These are phyloP conservation scores for Syzygium grande DNA, from an alignment of 345 rosid genomes.

Conservation along the genomic window DNA sequence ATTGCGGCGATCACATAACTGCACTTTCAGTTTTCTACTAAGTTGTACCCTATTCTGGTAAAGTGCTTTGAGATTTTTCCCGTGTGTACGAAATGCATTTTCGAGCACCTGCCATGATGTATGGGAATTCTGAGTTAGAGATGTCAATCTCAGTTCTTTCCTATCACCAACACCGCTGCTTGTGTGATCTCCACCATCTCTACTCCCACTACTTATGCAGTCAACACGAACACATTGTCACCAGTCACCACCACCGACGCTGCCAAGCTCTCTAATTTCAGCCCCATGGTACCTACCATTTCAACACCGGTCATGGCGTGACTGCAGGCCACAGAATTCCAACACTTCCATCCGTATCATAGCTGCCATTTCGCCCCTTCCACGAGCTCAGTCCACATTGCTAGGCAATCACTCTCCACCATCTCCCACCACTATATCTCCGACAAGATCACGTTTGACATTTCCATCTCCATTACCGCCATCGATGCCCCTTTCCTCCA, in stretches of 20 bases:
- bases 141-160: neutral
- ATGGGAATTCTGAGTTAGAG: neutral
- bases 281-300: neutral
- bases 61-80: neutral
- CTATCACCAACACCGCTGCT: neutral
- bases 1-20: neutral
- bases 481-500: neutral
- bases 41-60: neutral
- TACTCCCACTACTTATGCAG: neutral
- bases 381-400: neutral
- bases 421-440: neutral
- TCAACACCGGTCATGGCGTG: neutral
- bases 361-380: neutral
- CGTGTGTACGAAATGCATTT: neutral
- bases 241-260: neutral
- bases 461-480: neutral
- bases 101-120: neutral
- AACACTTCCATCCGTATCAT: neutral
- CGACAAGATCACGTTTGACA: neutral
- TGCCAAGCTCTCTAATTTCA: neutral
- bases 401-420: neutral
- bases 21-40: neutral
- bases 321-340: neutral
- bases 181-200: neutral
- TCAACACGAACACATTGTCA: neutral